Evolutionary conservation across 2,329 filamentous ascomycete genomes (phyloP).

Genomic region (Bipolaris gigantea): DNA sequence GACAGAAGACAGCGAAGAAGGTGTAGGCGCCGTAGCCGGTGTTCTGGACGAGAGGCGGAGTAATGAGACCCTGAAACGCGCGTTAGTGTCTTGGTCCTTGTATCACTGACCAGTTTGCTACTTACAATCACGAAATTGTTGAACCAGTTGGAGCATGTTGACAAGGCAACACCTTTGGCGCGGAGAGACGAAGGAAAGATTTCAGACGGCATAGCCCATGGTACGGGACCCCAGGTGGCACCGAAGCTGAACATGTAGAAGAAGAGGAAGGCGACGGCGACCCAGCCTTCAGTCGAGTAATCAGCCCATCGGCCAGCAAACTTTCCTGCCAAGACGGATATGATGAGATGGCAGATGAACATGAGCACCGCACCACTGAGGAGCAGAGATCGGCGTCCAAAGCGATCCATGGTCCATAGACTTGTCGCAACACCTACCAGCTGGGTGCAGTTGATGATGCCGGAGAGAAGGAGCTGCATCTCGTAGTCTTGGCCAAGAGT

Average conservation of each 20-base stretch:
- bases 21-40: constrained; percentile 52
- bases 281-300: constrained; percentile 58
- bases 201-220: constrained; percentile 56
- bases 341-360: constrained; percentile 56
- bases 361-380: constrained; percentile 52
- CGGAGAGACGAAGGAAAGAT: constrained; percentile 65
- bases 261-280: constrained; percentile 61
- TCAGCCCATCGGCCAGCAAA: constrained; percentile 56
- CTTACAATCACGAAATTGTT: constrained; percentile 63
- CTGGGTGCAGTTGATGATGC: constrained; percentile 60
- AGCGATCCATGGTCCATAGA: constrained; percentile 50
- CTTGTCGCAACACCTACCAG: constrained; percentile 47
- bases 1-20: constrained; percentile 45
- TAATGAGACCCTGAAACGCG: constrained; percentile 59
- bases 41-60: constrained; percentile 63
- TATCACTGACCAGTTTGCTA: neutral
- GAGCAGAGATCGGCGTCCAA: constrained; percentile 47
- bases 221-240: constrained; percentile 59
- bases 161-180: constrained; percentile 67
- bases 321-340: constrained; percentile 58
- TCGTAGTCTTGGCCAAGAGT: constrained; percentile 60
- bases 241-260: constrained; percentile 67
- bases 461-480: constrained; percentile 63
- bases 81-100: constrained; percentile 43
- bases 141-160: constrained; percentile 65